Evolutionary conservation across 1,284 basidiomycete genomes (phyloP), one percentile per base, ranked within the genome.

Genomic region (Ganoderma sp.): DNA sequence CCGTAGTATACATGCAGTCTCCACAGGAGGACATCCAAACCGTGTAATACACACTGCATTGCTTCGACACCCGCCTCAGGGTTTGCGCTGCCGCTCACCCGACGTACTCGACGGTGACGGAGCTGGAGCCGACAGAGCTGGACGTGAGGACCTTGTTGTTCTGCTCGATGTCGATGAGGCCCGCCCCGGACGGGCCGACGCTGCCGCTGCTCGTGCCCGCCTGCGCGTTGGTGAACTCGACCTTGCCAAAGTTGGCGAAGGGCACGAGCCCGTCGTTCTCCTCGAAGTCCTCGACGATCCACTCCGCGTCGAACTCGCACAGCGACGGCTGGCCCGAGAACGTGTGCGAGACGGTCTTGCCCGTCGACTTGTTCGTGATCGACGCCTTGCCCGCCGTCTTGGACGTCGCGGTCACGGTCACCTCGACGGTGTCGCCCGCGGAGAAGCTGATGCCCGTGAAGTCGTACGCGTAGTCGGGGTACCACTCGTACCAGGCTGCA

Each of bases 401-500:
- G 57, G 69, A 74, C n/a, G 77, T 64, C 32, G 79, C 77, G 56
- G 75, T 76, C 32, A 79, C 75, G 48, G 77, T 77, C 50, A 77
- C 70, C 39, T 70, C 78, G 67, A 80, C 73, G 6, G 71, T 68
- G 74, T 81, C 73, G 57, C 80, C 78, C 3, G 76, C 69, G 65
- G 66, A 69, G 72, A 77, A 64, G 63, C 67, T 65, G 73, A 81
- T 79, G 66, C 77, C 80, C 17, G 69, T 69, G 74, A 80, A 80
- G 73, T 79, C 77, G 66, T 73, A 67, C 17, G 79, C 78, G 71
- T 70, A 77, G 70, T 74, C 80, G 42, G 80, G 80, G 75, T 75
- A 81, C 77, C 79, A 81, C 69, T 81, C 80, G 70, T 77, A 81
- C 80, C 80, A 81, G n/a, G 78, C 80, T 80, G 12, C 15, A 8